Conservation (phyloP, 2,329 filamentous ascomycete species). For the Emmonsia crescens region DNA sequence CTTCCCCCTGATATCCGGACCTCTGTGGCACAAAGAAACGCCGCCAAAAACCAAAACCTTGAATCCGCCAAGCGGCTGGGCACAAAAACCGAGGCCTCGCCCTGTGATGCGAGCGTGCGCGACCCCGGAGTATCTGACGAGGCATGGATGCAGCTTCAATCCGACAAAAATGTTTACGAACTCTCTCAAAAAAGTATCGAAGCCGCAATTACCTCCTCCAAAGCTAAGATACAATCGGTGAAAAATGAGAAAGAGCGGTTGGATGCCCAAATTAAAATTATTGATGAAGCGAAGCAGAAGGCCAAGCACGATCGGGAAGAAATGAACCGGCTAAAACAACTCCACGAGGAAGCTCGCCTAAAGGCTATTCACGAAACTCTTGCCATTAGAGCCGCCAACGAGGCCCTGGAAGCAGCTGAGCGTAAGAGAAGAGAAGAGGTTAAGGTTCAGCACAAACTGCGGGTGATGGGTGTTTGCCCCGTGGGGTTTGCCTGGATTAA, state of each 20-base stretch:
- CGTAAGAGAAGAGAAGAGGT: conserved; percentile 31
- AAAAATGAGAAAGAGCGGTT: neutral
- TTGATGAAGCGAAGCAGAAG: neutral
- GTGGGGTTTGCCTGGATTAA: conserved; percentile 53
- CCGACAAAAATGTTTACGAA: conserved; percentile 32
- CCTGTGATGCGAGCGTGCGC: conserved; percentile 19
- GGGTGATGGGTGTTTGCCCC: conserved; percentile 45
- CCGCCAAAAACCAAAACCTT: neutral
- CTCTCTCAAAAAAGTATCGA: neutral
- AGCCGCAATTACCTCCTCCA: conserved; percentile 3
- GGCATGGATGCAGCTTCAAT: conserved; percentile 51
- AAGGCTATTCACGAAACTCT: conserved; percentile 20
- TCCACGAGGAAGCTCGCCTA: conserved; percentile 19
- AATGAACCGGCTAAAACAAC: neutral
- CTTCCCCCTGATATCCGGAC: neutral
- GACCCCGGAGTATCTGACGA: conserved; percentile 51
- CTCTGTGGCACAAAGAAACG: neutral
- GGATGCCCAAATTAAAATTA: neutral
- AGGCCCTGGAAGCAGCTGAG: conserved; percentile 28
- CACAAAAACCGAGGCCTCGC: neutral
- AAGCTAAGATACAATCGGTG: conserved; percentile 10
- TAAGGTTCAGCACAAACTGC: conserved; percentile 39
- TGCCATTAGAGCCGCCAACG: conserved; percentile 31
- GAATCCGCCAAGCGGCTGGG: neutral
- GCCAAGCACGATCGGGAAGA: neutral